Conservation (phyloP, 2,329 filamentous ascomycete species). For the Moelleriella libera region DNA sequence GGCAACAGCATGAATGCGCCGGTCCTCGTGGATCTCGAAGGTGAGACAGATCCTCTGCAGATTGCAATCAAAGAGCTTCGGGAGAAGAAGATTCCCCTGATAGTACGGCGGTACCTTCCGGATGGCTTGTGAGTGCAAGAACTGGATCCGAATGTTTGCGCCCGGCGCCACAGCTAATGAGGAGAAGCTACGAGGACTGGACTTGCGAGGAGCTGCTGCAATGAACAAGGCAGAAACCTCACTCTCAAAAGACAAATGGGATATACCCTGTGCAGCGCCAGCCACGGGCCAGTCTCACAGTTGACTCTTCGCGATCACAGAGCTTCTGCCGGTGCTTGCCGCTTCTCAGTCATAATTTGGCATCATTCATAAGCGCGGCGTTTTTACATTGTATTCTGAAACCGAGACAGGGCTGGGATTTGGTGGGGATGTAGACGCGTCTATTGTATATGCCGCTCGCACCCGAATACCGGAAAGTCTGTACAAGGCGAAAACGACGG, state of each 20-base stretch:
- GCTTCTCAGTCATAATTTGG: too few species aligned
- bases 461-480: too few species aligned
- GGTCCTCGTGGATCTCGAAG: conserved; percentile 89
- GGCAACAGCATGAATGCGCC: conserved; percentile 80
- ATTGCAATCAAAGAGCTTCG: conserved; percentile 95
- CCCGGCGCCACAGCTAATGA: conserved; percentile 3
- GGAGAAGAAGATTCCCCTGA: conserved; percentile 96
- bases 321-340: too few species aligned
- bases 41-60: conserved; percentile 92
- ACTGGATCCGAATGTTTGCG: not conserved
- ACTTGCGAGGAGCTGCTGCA: conserved; percentile 87
- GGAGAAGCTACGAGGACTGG: conserved; percentile 90
- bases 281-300: not conserved
- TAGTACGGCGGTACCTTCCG: conserved; percentile 87
- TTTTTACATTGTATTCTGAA: conserved; percentile 15
- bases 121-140: conserved; percentile 72
- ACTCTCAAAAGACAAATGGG: not conserved
- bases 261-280: not conserved
- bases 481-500: too few species aligned
- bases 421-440: too few species aligned
- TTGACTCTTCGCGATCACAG: conserved; percentile 8
- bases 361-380: conserved; percentile 21
- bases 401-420: too few species aligned
- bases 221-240: conserved; percentile 15
- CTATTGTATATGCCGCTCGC: too few species aligned